Conservation (phyloP, 345 rosid species). For the Melaleuca quinquenervia region DNA sequence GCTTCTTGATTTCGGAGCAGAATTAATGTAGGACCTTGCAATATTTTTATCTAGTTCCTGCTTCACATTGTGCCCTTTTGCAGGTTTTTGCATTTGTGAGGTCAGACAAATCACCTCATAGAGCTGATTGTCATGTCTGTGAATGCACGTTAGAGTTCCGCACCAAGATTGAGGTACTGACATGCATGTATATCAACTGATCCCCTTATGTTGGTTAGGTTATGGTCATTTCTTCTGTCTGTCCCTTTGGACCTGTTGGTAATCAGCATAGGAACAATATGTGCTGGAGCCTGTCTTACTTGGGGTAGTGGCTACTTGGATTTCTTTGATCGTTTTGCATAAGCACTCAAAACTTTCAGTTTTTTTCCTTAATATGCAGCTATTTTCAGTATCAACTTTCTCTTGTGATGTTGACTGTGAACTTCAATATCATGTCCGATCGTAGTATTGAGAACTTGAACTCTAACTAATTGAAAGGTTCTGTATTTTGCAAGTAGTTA, state of each 20-base stretch:
- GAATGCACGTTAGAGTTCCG: conserved; percentile 73
- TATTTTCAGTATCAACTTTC: not conserved
- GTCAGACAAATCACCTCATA: conserved; percentile 60
- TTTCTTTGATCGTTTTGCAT: not conserved
- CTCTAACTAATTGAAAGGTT: not conserved
- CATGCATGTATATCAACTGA: not conserved
- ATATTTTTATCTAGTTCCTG: not conserved
- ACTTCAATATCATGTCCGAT: not conserved
- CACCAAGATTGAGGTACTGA: conserved; percentile 67
- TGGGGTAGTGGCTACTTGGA: not conserved
- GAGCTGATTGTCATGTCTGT: conserved; percentile 93
- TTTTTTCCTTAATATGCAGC: not conserved
- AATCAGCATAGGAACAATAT: not conserved
- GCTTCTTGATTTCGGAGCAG: not conserved
- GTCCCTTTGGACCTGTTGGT: not conserved
- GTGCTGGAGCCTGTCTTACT: not conserved
- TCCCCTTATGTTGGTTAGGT: not conserved
- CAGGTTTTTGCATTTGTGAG: conserved; percentile 90
- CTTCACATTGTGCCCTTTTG: not conserved
- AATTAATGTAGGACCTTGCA: not conserved
- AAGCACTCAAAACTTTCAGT: not conserved
- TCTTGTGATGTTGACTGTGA: not conserved
- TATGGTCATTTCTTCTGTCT: not conserved
- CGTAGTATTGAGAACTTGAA: not conserved
- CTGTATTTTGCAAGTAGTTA: not conserved